phyloP scores from a whole-genome alignment of 1,284 basidiomycete genomes.

The Pulchroboletus neoregius region DNA sequence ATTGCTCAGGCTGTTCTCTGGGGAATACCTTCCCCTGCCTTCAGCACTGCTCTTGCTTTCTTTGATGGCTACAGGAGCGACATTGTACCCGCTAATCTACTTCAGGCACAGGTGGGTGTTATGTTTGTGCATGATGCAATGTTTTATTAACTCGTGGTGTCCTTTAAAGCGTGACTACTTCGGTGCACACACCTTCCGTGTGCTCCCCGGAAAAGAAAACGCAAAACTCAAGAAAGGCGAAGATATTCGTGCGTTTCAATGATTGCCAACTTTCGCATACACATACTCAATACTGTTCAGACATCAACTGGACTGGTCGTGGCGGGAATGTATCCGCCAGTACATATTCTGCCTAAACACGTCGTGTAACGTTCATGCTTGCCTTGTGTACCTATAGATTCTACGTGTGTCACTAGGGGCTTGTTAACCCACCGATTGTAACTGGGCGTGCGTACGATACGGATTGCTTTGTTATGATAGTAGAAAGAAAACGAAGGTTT shows the following conservation, averaged over 20 bases:
- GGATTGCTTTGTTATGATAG: slow-evolving; percentile 12
- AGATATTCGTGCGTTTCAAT: slow-evolving; percentile 73
- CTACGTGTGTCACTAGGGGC: background rate
- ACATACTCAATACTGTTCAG: slow-evolving; percentile 35
- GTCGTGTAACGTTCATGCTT: background rate
- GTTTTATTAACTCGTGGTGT: slow-evolving; percentile 33
- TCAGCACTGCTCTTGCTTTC: slow-evolving; percentile 97
- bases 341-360: slow-evolving; percentile 80
- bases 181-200: slow-evolving; percentile 93
- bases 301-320: slow-evolving; percentile 91
- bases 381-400: slow-evolving; percentile 18
- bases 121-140: background rate
- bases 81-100: slow-evolving; percentile 88
- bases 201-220: slow-evolving; percentile 87
- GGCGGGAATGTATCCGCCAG: slow-evolving; percentile 92
- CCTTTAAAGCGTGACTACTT: slow-evolving; percentile 77
- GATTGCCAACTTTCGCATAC: slow-evolving; percentile 6
- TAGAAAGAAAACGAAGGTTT: slow-evolving; percentile 11
- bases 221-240: slow-evolving; percentile 72
- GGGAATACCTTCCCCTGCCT: slow-evolving; percentile 96
- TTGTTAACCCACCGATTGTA: slow-evolving; percentile 12
- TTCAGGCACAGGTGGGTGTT: slow-evolving; percentile 79
- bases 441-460: slow-evolving; percentile 17
- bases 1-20: slow-evolving; percentile 95
- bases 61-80: slow-evolving; percentile 97